These are phyloP conservation scores for Ephemerocybe angulata DNA, from an alignment of 768 basidiomycete genomes.

Conservation along the genomic window DNA sequence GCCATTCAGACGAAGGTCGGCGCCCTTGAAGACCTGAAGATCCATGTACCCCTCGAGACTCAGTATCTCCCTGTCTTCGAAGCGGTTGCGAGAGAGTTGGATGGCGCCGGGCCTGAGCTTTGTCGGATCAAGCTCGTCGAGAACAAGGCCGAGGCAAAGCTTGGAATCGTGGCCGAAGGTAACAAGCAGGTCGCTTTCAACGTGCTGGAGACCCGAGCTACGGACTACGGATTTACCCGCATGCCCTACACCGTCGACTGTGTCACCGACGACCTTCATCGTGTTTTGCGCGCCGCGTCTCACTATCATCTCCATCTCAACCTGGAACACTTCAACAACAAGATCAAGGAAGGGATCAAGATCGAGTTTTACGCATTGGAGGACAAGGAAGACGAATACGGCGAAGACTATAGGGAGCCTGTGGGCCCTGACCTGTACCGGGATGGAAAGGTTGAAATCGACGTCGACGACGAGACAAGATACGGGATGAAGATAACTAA, in stretches of 20 bases:
- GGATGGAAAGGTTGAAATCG: constrained; percentile 21
- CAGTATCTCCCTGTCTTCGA: neutral
- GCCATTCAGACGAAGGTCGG: constrained; percentile 6
- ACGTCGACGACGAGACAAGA: constrained; percentile 5
- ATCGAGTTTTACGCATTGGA: constrained; percentile 28
- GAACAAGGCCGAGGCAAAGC: constrained; percentile 10
- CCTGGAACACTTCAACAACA: constrained; percentile 14
- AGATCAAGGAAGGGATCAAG: constrained; percentile 13
- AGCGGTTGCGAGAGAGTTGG: neutral
- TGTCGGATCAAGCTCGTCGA: constrained; percentile 16
- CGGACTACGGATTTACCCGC: constrained; percentile 17
- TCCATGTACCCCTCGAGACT: neutral
- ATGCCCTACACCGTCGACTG: constrained; percentile 12
- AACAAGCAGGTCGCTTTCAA: constrained; percentile 18
- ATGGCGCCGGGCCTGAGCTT: neutral
- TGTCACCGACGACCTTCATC: constrained; percentile 13
- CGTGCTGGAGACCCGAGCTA: constrained; percentile 18
- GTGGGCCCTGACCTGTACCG: constrained; percentile 25
- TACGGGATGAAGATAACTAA: constrained; percentile 30
- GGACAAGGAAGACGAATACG: constrained; percentile 16
- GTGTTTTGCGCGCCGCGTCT: constrained; percentile 15
- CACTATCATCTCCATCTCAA: constrained; percentile 29
- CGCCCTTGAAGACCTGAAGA: neutral
- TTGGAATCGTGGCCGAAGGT: constrained; percentile 16
- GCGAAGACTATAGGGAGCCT: constrained; percentile 17